Evolutionary conservation across 169 alveolate species (phyloP).

Genomic region (Besnoitia besnoiti): DNA sequence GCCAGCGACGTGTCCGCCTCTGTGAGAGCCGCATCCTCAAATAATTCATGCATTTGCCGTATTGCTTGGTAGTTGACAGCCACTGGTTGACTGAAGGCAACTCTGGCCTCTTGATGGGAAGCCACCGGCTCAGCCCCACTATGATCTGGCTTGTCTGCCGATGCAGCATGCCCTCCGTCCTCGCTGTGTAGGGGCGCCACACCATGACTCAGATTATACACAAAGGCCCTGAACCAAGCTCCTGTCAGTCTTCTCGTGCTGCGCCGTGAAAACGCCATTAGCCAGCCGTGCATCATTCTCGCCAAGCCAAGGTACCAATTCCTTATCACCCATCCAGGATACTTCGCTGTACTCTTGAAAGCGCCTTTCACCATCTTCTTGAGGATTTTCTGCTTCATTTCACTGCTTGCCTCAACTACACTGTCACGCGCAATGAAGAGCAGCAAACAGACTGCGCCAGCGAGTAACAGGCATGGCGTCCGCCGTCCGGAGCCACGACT

Average conservation of each 20-base stretch:
- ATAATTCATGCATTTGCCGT: not conserved
- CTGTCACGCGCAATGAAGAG: not conserved
- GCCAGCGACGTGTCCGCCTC: not conserved
- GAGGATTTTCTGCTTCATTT: not conserved
- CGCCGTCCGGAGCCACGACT: not conserved
- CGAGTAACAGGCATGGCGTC: not conserved
- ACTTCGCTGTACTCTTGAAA: not conserved
- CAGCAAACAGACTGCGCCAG: not conserved
- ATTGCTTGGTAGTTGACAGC: not conserved
- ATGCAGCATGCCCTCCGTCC: not conserved
- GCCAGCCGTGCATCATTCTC: not conserved
- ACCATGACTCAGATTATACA: not conserved
- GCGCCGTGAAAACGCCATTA: not conserved
- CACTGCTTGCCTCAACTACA: not conserved
- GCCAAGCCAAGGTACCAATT: not conserved
- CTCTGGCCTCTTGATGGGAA: too few species aligned
- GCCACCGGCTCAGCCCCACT: not conserved
- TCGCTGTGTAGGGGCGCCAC: not conserved
- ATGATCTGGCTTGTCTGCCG: not conserved
- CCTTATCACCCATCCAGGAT: not conserved
- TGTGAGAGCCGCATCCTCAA: not conserved
- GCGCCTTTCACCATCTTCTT: not conserved
- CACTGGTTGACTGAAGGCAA: too few species aligned
- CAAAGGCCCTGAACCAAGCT: not conserved
- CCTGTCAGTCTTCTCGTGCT: not conserved